A percentile compares a stretch with the other conserved stretches of the same genome.
Evolutionary conservation across 2,329 filamentous ascomycete species (phyloP).

Genomic region (Didymellaceae sp.): DNA sequence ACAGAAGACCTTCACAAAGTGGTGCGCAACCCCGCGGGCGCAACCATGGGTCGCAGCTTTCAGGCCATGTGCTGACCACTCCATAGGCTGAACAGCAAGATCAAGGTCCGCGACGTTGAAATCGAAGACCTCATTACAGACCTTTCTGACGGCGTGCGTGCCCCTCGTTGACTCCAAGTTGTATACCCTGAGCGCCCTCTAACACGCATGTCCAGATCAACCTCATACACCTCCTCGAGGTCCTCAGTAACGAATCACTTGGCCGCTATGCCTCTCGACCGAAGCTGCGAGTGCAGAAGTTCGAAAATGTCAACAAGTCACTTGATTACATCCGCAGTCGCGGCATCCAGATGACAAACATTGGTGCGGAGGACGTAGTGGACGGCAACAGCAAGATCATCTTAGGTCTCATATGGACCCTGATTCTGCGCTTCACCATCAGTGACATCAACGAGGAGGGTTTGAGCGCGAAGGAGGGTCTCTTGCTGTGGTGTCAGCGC

Average conservation of each 20-base stretch:
- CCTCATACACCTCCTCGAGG: slow-evolving; percentile 96
- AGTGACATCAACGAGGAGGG: slow-evolving; percentile 98
- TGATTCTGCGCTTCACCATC: slow-evolving; percentile 97
- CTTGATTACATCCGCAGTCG: slow-evolving; percentile 91
- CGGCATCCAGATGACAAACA: slow-evolving; percentile 97
- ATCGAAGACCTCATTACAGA: slow-evolving; percentile 89
- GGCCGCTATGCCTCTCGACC: slow-evolving; percentile 96
- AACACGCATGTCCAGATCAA: slow-evolving; percentile 67
- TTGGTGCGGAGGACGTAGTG: slow-evolving; percentile 96
- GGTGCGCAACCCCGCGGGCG: slow-evolving; percentile 58
- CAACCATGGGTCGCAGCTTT: slow-evolving; percentile 11
- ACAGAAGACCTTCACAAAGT: slow-evolving; percentile 99
- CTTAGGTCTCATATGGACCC: slow-evolving; percentile 94
- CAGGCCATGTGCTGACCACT: slow-evolving; percentile 30
- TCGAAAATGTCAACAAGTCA: slow-evolving; percentile 97
- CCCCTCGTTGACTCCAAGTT: slow-evolving; percentile 18
- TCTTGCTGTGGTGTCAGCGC: slow-evolving; percentile 95
- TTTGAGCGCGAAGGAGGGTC: slow-evolving; percentile 94
- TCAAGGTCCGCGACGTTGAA: slow-evolving; percentile 76
- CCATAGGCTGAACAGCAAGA: slow-evolving; percentile 90
- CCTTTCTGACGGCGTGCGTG: slow-evolving; percentile 88
- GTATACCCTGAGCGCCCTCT: slow-evolving; percentile 7
- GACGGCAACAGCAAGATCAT: slow-evolving; percentile 98
- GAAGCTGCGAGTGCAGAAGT: slow-evolving; percentile 93
- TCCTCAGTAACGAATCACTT: slow-evolving; percentile 90